Base-by-base conservation (phyloP, 140 eudicot species). In the Stevia rebaudiana region DNA sequence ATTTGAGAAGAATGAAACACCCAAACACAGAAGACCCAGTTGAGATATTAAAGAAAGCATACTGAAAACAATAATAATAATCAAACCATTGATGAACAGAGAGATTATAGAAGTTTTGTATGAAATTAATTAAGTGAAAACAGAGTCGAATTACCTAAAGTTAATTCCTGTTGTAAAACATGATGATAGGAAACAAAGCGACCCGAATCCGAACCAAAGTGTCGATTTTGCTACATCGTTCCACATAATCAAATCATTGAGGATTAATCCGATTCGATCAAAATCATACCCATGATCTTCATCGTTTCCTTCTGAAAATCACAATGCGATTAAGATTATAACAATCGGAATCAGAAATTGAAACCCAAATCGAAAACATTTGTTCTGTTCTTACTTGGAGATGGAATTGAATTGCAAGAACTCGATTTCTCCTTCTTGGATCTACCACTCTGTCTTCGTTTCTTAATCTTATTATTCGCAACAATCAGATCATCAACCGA, bases 191-290 rank as follows among this genome's bases (percentile, higher is more conserved):
- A 92, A 81, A 64, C 98, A 88, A 61, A 88, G 87, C 8, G 87
- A 88, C 0, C 98, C 95, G 28, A 88, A 85, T 9, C 98, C 98
- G 39, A 92, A 92, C 96, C 98, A 88, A 62, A 92, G 95, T 76
- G 92, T 81, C 25, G 98, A 87, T 79, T 82, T 92, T 49, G 98
- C 87, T 1, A 81, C 82, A 72, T 92, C 98, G 69, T 80, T 92
- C 98, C 98, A 92, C 98, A 85, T 83, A 25, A 85, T 70, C 55
- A 92, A 68, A 67, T 88, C 98, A 61, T 39, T 73, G 12, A 88
- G 31, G 67, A 88, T 44, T 28, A 72, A 70, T 21, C 89, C 92
- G 28, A 92, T 66, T 76, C 80, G 76, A 69, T 92, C 92, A 5
- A 88, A 75, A 79, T 81, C 69, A 61, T 79, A 79, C 71, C 78